Evolutionary conservation across 116 monocot genomes (phyloP), one percentile per base, ranked within the genome.

Genomic region (Phalaenopsis hybrid): DNA sequence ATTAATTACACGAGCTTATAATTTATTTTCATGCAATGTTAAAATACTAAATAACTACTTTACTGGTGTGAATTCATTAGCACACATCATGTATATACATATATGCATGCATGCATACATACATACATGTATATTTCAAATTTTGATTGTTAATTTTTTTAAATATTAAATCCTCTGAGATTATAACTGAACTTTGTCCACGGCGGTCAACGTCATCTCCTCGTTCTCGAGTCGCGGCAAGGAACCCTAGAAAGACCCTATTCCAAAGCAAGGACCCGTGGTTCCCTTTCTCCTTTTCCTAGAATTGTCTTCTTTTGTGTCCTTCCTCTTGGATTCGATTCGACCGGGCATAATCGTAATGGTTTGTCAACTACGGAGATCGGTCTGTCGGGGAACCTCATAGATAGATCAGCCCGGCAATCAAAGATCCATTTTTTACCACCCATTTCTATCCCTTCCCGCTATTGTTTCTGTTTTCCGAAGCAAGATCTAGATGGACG

Each of bases 401-500:
- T 72, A 72, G 46, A 46, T 20, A n/a, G 46, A 75, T 75, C 46
- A 17, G 20, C 0, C 23, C 9, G 23, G 50, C 77, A 10, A 77
- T 18, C 50, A 50, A 50, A 77, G 46, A 77, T 50, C 50, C 50
- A 20, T 44, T 44, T 75, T 45, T 55, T 16, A 16, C 2, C 55
- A 55, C 55, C 4, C 55, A 45, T 75, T 75, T 44, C 75, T 1
- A 5, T 25, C 51, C 7, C 20, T 52, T 31, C 15, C 31, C 49
- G 13, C 28, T n/a, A 4, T 31, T 52, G 1, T 25, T 77, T 51
- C 46, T 21, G 20, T 10, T 75, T 46, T 46, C 75, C 8, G 12
- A 44, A 46, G 44, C 13, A 46, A 75, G 75, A 75, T 77, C 77
- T 51, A 5, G 33, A 88, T 88, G 88, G 88, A 88, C n/a, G 85